Percentiles rank a stretch among this genome's conserved stretches.
Evolutionary conservation across 2,329 filamentous ascomycete genomes (phyloP).

Genomic region (Diplodia intermedia): DNA sequence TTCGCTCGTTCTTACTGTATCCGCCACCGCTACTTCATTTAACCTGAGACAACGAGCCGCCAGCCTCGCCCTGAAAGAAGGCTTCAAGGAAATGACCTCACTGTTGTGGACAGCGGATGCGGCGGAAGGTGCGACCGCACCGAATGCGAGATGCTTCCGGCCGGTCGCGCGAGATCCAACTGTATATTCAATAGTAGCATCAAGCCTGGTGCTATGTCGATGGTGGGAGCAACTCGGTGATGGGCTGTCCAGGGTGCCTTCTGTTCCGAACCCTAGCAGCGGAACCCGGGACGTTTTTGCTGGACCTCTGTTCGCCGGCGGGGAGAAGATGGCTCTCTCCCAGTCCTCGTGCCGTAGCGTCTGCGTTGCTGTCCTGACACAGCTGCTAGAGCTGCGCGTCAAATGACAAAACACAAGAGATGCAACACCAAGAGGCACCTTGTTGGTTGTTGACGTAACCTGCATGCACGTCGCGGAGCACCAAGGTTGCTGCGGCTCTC

Average conservation of each 20-base stretch:
- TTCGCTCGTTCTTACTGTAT: not conserved
- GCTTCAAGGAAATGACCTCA: not conserved
- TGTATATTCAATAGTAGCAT: too few relatives aligned
- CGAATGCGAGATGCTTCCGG: slow-evolving; percentile 19
- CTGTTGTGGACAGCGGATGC: not conserved
- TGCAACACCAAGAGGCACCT: not conserved
- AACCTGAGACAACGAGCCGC: slow-evolving; percentile 2
- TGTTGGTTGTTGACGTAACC: not conserved
- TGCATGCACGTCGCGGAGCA: not conserved
- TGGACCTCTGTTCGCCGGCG: not conserved
- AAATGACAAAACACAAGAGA: not conserved
- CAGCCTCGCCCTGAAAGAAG: not conserved
- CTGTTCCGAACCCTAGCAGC: not conserved
- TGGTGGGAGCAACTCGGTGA: too few relatives aligned
- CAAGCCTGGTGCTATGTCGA: too few relatives aligned
- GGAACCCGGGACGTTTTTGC: not conserved
- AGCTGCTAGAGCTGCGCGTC: not conserved
- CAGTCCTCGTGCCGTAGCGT: not conserved
- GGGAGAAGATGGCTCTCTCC: not conserved
- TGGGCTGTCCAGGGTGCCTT: too few relatives aligned
- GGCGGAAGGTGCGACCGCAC: not conserved
- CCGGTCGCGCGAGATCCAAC: not conserved
- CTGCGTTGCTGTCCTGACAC: not conserved
- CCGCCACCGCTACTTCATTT: not conserved
- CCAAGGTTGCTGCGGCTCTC: not conserved